phyloP scores from a whole-genome alignment of 768 basidiomycete genomes.

The Trametes villosa region DNA sequence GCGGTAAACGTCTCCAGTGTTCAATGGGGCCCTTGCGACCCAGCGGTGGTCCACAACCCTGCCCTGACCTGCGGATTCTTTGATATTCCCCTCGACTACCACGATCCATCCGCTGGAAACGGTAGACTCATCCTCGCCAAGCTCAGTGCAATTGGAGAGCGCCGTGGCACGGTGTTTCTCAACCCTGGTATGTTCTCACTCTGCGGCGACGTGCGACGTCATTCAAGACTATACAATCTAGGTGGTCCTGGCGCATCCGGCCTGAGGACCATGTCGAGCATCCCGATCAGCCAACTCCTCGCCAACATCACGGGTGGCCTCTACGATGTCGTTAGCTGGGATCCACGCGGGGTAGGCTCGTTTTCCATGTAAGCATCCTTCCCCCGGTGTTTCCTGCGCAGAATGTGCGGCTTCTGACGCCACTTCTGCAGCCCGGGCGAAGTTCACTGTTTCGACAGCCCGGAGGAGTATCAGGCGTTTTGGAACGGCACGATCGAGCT shows the following conservation, averaged over 20 bases:
- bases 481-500: constrained; percentile 11
- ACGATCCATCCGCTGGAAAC: neutral
- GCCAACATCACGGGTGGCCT: neutral
- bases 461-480: constrained; percentile 4
- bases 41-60: neutral
- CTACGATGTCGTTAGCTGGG: constrained; percentile 21
- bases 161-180: neutral
- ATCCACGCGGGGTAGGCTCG: constrained; percentile 15
- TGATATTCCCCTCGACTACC: constrained; percentile 14
- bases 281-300: neutral
- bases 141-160: neutral
- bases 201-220: too few species aligned
- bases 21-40: constrained; percentile 10
- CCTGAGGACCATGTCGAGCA: neutral
- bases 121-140: neutral
- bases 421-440: constrained; percentile 9
- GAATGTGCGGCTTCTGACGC: neutral
- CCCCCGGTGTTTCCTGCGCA: too few species aligned
- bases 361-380: constrained; percentile 2
- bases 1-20: neutral
- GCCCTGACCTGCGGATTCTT: constrained; percentile 7
- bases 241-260: constrained; percentile 9
- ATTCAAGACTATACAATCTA: neutral
- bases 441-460: constrained; percentile 12
- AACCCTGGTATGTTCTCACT: neutral